Base-by-base conservation (phyloP, 495 filamentous ascomycete species). In the Neurospora sp. region DNA sequence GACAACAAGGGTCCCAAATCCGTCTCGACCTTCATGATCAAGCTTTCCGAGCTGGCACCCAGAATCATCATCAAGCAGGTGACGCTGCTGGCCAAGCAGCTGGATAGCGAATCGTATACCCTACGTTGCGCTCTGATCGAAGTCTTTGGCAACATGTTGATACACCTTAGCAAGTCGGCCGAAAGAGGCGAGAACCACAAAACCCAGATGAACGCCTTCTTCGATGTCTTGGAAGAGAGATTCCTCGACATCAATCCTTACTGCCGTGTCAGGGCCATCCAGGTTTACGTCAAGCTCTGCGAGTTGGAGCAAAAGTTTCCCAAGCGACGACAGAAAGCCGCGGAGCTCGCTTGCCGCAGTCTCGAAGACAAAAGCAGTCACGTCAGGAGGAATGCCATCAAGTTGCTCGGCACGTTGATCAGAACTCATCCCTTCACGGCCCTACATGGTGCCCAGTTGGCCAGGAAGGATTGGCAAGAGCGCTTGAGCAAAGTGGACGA, bases 311-410 rank as follows among this genome's bases (percentile, higher is more conserved):
- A 93, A 70, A 99, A 98, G 78, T 98, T 96, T 78, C 93, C 93
- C 20, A 97, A 98, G 83, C 88, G 94, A 44, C 86, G 96, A 74
- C 94, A 97, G 81, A 89, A 87, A 74, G 94, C 90, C 1, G 92
- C 96, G 18, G 92, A 96, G 77, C 83, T 98, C 14, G 94, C 96
- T 8, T 89, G 92, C 46, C 87, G 92, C 76, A 97, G 94, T 78
- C 85, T 99, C 31, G 93, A 97, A 81, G 96, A 99, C 83, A 99
- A 97, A 84, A 98, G 96, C 81, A 98, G 96, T 80, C 95, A 98
- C 79, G 96, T 98, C 27, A 87, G 96, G 75, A 90, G 94, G 46
- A 98, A 98, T 79, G 94, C 96, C 0, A 96, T 99, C 80, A 98
- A 96, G 77, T 84, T 99, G 39, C 85, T 98, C 16, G 92, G 91